Evolutionary conservation across 352 stramenopile species (phyloP).

Genomic region (Globisporangium paddicum): DNA sequence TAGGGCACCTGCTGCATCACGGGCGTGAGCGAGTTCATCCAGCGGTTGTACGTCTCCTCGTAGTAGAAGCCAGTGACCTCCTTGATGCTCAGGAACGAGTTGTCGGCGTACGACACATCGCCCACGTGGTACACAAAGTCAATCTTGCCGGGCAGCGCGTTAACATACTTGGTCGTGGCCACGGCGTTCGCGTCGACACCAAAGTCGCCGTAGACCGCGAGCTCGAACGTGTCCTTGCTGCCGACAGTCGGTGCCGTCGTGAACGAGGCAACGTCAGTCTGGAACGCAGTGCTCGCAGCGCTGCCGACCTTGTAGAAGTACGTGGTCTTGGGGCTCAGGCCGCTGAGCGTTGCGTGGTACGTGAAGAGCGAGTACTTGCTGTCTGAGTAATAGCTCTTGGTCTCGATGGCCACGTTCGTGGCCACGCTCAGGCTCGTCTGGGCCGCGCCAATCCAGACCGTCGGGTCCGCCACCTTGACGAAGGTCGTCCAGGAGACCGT

Average conservation of each 20-base stretch:
- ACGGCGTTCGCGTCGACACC: conserved; percentile 37
- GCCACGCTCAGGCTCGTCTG: no score
- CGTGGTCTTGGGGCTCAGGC: conserved; percentile 25
- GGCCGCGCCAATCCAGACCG: conserved; percentile 43
- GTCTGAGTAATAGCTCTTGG: conserved; percentile 40
- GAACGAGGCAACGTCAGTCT: no score
- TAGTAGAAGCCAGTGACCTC: conserved; percentile 70
- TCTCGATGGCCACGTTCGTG: conserved; percentile 16
- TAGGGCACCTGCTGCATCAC: conserved; percentile 64
- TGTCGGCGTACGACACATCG: conserved; percentile 53
- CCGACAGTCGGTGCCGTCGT: conserved; percentile 29
- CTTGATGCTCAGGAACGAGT: conserved; percentile 18
- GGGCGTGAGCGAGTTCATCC: conserved; percentile 61
- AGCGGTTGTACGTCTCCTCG: conserved; percentile 85
- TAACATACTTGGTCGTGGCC: conserved; percentile 30
- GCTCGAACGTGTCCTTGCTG: conserved; percentile 38
- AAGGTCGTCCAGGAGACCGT: conserved; percentile 59
- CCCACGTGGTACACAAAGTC: conserved; percentile 72
- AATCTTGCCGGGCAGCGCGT: conserved; percentile 26
- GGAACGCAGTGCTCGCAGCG: conserved; percentile 15
- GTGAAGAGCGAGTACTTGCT: conserved; percentile 38
- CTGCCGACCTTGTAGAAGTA: conserved; percentile 56
- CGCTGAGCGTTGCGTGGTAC: conserved; percentile 28
- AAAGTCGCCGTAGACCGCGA: conserved; percentile 53
- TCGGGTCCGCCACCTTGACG: conserved; percentile 28